phyloP scores from a whole-genome alignment of 768 basidiomycete species.

The Rhodotorula diobovata region DNA sequence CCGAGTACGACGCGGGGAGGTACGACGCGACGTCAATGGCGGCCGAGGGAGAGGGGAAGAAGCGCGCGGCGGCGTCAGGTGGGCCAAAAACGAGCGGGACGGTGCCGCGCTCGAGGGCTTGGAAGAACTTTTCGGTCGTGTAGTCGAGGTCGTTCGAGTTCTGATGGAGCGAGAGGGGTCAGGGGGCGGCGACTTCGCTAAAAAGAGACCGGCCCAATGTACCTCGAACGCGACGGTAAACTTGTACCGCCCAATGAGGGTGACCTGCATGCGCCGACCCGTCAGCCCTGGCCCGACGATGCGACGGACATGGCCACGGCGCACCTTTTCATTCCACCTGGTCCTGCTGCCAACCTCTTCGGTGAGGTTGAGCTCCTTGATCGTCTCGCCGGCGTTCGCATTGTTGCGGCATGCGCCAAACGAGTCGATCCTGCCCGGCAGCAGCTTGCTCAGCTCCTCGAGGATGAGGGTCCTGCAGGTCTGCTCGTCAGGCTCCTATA shows the following conservation, averaged over 20 bases:
- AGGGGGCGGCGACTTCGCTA: not conserved
- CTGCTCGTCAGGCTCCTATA: not conserved
- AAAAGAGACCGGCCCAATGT: too few species aligned
- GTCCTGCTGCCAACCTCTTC: conserved; percentile 14
- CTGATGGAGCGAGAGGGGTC: not conserved
- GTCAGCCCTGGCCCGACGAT: not conserved
- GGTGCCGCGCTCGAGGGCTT: conserved; percentile 30
- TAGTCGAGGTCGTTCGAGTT: conserved; percentile 37
- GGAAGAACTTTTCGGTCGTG: conserved; percentile 36
- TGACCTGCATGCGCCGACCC: conserved; percentile 4
- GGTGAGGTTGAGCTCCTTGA: conserved; percentile 14
- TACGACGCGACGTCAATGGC: conserved; percentile 34
- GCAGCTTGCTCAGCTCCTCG: conserved; percentile 19
- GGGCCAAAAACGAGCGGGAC: conserved; percentile 36
- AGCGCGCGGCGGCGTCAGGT: conserved; percentile 1
- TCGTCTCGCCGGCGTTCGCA: not conserved
- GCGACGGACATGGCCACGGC: not conserved
- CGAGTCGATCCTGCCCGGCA: conserved; percentile 25
- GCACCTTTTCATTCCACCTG: conserved; percentile 32
- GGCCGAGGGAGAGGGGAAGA: conserved; percentile 24
- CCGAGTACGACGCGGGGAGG: conserved; percentile 10
- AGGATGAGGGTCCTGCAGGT: conserved; percentile 10
- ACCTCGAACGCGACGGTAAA: conserved; percentile 31
- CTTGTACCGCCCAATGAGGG: conserved; percentile 16
- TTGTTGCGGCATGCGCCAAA: conserved; percentile 27